phyloP scores from a whole-genome alignment of 78 protist genomes.

The Polysphondylium violaceum region DNA sequence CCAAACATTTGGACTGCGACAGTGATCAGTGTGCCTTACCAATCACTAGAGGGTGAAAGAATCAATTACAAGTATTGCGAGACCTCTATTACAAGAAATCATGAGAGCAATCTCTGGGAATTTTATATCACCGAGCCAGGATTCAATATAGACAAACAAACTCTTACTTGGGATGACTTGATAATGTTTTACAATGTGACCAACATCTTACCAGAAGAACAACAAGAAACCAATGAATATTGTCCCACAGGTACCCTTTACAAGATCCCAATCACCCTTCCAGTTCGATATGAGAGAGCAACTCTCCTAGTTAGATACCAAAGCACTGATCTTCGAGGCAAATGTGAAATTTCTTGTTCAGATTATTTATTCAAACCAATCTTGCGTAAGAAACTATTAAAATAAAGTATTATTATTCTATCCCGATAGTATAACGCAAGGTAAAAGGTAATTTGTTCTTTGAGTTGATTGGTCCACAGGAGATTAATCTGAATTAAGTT shows the following conservation, averaged over 20 bases:
- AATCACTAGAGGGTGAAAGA: too few relatives aligned
- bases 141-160: background rate
- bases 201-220: background rate
- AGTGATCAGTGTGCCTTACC: background rate
- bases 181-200: background rate
- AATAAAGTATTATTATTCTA: too few relatives aligned
- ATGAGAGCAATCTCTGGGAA: conserved; percentile 29
- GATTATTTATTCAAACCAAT: too few relatives aligned
- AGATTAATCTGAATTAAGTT: conserved; percentile 16
- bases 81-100: conserved; percentile 48
- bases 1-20: conserved; percentile 8
- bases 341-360: conserved; percentile 23
- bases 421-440: too few relatives aligned
- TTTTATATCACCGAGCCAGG: conserved; percentile 54
- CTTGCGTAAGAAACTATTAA: too few relatives aligned
- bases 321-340: conserved; percentile 51
- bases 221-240: background rate
- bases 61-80: background rate
- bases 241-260: background rate
- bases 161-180: conserved; percentile 37
- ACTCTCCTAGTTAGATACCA: conserved; percentile 22
- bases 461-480: background rate
- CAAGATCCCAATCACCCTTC: background rate
- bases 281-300: conserved; percentile 15
- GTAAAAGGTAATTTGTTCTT: too few relatives aligned